These are phyloP conservation scores for Taiozyma onychis DNA, from an alignment of 1,139 yeast species.

Conservation along the genomic window DNA sequence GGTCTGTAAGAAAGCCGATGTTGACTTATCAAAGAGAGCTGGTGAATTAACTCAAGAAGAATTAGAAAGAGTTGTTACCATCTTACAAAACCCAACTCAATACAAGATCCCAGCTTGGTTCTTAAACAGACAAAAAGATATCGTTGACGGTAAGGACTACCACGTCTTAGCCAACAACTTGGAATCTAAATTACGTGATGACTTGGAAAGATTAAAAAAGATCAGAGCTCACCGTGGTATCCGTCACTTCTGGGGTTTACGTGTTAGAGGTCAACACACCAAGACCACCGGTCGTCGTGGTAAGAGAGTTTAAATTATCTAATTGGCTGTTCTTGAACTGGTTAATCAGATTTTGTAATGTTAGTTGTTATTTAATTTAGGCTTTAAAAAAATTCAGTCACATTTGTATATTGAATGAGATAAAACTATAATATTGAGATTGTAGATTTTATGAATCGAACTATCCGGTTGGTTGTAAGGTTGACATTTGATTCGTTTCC, in stretches of 20 bases:
- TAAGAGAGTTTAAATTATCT: constrained; percentile 20
- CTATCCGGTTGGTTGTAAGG: no score
- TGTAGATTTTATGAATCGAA: background rate
- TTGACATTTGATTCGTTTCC: no score
- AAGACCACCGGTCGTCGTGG: constrained; percentile 98
- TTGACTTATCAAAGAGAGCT: constrained; percentile 97
- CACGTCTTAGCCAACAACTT: constrained; percentile 98
- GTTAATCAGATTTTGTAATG: background rate
- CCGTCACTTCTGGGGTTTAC: constrained; percentile 99
- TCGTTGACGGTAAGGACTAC: constrained; percentile 98
- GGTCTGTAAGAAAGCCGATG: constrained; percentile 99
- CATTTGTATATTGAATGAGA: constrained; percentile 6
- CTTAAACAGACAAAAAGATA: constrained; percentile 99
- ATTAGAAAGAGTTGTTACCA: constrained; percentile 99
- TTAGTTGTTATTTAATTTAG: constrained; percentile 5
- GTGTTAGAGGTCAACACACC: constrained; percentile 99
- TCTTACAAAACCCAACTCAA: constrained; percentile 99
- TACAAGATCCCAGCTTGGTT: constrained; percentile 99
- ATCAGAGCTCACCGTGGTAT: constrained; percentile 99
- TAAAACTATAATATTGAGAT: background rate
- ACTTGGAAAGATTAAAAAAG: constrained; percentile 99
- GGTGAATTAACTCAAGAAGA: constrained; percentile 99
- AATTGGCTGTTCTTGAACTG: background rate
- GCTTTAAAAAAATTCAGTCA: constrained; percentile 2
- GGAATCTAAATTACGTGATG: constrained; percentile 99